These are phyloP conservation scores for Brettanomyces naardenensis DNA, from an alignment of 805 yeast genomes.

Conservation along the genomic window DNA sequence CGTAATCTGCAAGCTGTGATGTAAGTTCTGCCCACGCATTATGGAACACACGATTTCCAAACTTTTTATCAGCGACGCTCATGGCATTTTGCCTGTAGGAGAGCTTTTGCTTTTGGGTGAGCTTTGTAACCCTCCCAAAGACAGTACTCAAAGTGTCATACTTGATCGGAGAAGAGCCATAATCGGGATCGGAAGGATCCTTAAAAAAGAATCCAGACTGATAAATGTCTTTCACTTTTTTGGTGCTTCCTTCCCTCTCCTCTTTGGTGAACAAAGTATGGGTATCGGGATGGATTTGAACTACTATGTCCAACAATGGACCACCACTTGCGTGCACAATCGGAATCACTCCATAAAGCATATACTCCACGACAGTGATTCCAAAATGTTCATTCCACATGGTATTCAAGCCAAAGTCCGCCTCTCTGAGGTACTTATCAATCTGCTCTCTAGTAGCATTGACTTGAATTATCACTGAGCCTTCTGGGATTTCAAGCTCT, in stretches of 20 bases:
- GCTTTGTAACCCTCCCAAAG: slow-evolving; percentile 28
- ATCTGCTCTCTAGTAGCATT: slow-evolving; percentile 71
- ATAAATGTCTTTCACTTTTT: slow-evolving; percentile 17
- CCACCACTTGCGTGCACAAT: slow-evolving; percentile 94
- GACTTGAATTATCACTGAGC: slow-evolving; percentile 31
- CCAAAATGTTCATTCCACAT: slow-evolving; percentile 99
- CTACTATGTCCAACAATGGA: slow-evolving; percentile 80
- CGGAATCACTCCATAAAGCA: slow-evolving; percentile 81
- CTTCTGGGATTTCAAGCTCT: slow-evolving; percentile 32
- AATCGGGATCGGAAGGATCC: slow-evolving; percentile 68
- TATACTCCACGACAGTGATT: slow-evolving; percentile 90
- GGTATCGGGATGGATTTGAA: slow-evolving; percentile 35
- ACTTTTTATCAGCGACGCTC: slow-evolving; percentile 18
- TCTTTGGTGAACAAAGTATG: slow-evolving; percentile 14
- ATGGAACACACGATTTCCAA: slow-evolving; percentile 19
- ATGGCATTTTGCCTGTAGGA: slow-evolving; percentile 17
- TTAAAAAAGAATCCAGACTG: slow-evolving; percentile 76
- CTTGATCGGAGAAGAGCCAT: slow-evolving; percentile 9
- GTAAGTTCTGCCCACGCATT: slow-evolving; percentile 16
- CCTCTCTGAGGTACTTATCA: slow-evolving; percentile 39
- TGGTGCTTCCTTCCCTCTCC: not conserved
- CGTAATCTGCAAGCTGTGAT: slow-evolving; percentile 10
- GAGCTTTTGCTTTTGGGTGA: slow-evolving; percentile 9
- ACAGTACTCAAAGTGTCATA: slow-evolving; percentile 36
- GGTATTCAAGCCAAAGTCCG: slow-evolving; percentile 79